Evolutionary conservation across 768 basidiomycete genomes (phyloP), one percentile per base, ranked within the genome.

Genomic region (Tricholoma matsutake): DNA sequence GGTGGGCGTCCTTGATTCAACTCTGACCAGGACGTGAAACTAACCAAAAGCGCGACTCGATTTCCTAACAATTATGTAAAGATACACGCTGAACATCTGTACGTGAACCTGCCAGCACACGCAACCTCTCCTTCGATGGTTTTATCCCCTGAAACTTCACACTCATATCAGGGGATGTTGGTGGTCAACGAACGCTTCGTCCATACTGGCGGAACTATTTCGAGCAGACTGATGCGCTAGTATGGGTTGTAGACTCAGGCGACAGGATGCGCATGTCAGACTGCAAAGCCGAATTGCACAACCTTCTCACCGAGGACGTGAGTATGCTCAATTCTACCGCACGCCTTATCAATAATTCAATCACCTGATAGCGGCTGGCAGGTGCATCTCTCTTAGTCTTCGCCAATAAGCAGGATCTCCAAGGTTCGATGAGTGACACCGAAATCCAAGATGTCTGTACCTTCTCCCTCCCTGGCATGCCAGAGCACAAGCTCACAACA

Each of bases 131-230:
- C 28, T 56, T 37, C 18, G 32, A 57, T 18, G 20, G 14, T 45
- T 16, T 6, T 54, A 37, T 37, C 22, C 56, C 18, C 31, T 20
- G 13, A 31, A 59, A 7, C 43, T 7, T 35, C 29, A n/a, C 56
- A 43, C 32, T 37, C 41, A 20, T 43, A 28, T 60, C 67, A 98
- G 96, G 96, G 97, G 97, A 99, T 72, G 94, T 98, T 35, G 97
- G 97, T 35, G 96, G 97, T 22, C 97, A 99, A 73, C 86, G 89
- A 60, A 96, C 94, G 0, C 86, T 99, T 56, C 85, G 97, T 31
- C 96, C 97, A 6, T 98, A 98, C 73, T 99, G 97, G 97, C 81
- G 94, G 25, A 99, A 98, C 74, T 98, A 98, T 76, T 98, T 98
- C 67, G 97, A 99, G 75, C 93, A 95, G 75, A 98, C 97, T 9